A percentile compares a stretch with the other conserved stretches of the same genome.
Conservation (phyloP, 805 yeast species). For the Ogataea pilisensis region DNA sequence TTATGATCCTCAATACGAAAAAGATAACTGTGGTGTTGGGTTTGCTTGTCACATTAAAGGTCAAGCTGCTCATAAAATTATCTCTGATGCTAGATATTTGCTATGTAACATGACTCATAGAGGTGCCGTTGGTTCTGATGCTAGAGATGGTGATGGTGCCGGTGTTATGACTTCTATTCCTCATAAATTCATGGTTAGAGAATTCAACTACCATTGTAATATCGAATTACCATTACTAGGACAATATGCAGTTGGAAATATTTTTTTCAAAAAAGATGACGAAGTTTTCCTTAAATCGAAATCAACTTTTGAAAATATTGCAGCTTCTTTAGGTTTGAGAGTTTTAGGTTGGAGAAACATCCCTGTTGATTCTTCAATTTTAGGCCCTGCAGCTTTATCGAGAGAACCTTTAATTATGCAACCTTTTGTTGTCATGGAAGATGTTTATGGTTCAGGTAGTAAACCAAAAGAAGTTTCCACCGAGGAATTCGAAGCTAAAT, state of each 20-base stretch:
- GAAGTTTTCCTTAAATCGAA: constrained; percentile 65
- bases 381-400: constrained; percentile 92
- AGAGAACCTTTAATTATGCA: constrained; percentile 90
- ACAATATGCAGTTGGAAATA: constrained; percentile 92
- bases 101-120: constrained; percentile 98
- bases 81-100: constrained; percentile 81
- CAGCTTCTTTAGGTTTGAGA: constrained; percentile 66
- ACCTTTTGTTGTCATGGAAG: constrained; percentile 79
- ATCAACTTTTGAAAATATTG: constrained; percentile 76
- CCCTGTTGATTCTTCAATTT: constrained; percentile 88
- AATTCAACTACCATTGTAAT: constrained; percentile 67
- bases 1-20: constrained; percentile 89
- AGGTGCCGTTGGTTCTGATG: constrained; percentile 95
- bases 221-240: constrained; percentile 71
- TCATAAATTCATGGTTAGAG: constrained; percentile 80
- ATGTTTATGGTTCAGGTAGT: constrained; percentile 39
- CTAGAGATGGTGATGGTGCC: constrained; percentile 98
- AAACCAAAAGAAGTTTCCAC: constrained; percentile 33
- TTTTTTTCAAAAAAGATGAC: constrained; percentile 87
- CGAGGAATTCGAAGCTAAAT: constrained; percentile 51
- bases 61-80: constrained; percentile 79
- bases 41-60: constrained; percentile 95
- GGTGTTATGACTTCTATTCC: constrained; percentile 94
- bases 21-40: constrained; percentile 97
- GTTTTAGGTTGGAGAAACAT: constrained; percentile 95